Evolutionary conservation across 129 eudicot species (phyloP), one percentile per base, ranked within the genome.

Genomic region (Gnaphalium uliginosum): DNA sequence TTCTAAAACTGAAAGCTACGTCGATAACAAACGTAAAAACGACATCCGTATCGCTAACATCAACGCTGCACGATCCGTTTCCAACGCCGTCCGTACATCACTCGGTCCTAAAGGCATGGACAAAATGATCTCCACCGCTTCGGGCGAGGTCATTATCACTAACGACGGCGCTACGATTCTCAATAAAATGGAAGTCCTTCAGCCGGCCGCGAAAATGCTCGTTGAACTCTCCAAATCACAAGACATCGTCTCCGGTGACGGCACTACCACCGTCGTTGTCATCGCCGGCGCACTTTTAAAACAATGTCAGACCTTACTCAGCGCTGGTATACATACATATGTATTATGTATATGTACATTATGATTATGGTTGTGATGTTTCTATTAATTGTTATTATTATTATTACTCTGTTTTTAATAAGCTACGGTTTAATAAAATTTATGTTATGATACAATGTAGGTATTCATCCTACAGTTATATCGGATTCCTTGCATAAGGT

Each of bases 81-180:
- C 65, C 29, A 13, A 59, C 1, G 65, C 18, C 65, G 65, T 59
- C 65, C 65, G 65, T 59, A 59, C 32, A 59, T 7, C 15, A 17
- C 29, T 59, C 27, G 65, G 65, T 59, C 65, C 65, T 22, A 59
- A 59, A 59, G 65, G 32, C 1, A 59, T 59, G 65, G 32, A 59
- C 7, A 24, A 59, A 23, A 59, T 59, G 65, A 59, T 59, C 15
- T 59, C 65, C 3, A 59, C 65, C 4, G 65, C 65, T 4, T 59
- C 65, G 18, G 32, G 65, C 24, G 32, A 59, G 6, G 65, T 59
- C 29, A 59, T 59, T 8, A 59, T 59, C 32, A 59, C 65, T 24
- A 59, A 59, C 29, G 65, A 23, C 29, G n/a, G 65, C 32, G 65
- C 32, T 11, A 59, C n/a, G 0, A 59, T 59, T 11, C 65, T 59